These are phyloP conservation scores for Alliaria petiolata DNA, from an alignment of 345 rosid genomes.

Conservation along the genomic window DNA sequence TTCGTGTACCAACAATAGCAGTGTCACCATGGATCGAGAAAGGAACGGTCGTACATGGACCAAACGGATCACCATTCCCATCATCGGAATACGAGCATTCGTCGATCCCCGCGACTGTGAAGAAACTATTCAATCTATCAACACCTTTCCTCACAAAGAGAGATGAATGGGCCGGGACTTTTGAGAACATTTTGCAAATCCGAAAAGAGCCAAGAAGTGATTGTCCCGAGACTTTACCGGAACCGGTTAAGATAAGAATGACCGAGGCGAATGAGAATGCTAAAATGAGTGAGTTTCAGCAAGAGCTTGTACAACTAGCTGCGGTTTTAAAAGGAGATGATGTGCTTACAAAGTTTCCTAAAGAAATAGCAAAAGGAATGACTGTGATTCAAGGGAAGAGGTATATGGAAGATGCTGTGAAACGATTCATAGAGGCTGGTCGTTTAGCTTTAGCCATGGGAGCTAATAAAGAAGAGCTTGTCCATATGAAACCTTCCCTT, in stretches of 20 bases:
- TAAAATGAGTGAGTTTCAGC: slow-evolving; percentile 71
- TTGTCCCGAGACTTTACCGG: slow-evolving; percentile 66
- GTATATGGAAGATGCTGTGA: slow-evolving; percentile 81
- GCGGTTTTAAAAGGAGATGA: slow-evolving; percentile 74
- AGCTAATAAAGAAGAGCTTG: slow-evolving; percentile 66
- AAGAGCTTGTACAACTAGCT: slow-evolving; percentile 73
- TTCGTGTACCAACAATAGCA: slow-evolving; percentile 77
- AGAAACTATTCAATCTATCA: slow-evolving; percentile 66
- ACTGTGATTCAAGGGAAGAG: slow-evolving; percentile 69
- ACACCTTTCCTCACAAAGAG: slow-evolving; percentile 74
- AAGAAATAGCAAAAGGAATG: slow-evolving; percentile 52
- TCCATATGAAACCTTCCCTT: slow-evolving; percentile 82
- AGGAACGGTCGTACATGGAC: slow-evolving; percentile 86
- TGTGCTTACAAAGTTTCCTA: slow-evolving; percentile 46
- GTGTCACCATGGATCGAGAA: slow-evolving; percentile 89
- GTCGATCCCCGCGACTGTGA: slow-evolving; percentile 87
- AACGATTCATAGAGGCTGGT: slow-evolving; percentile 70
- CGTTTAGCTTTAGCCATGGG: slow-evolving; percentile 64
- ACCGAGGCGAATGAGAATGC: slow-evolving; percentile 64
- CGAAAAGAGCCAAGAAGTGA: slow-evolving; percentile 71
- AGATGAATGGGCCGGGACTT: slow-evolving; percentile 89
- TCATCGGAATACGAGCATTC: slow-evolving; percentile 90
- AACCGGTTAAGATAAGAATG: slow-evolving; percentile 57
- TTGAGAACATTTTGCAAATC: slow-evolving; percentile 56
- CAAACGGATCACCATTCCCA: slow-evolving; percentile 67